A percentile compares a stretch with the other conserved stretches of the same genome.
Evolutionary conservation across 1,284 basidiomycete genomes (phyloP).

Genomic region (Marasmius sp.): DNA sequence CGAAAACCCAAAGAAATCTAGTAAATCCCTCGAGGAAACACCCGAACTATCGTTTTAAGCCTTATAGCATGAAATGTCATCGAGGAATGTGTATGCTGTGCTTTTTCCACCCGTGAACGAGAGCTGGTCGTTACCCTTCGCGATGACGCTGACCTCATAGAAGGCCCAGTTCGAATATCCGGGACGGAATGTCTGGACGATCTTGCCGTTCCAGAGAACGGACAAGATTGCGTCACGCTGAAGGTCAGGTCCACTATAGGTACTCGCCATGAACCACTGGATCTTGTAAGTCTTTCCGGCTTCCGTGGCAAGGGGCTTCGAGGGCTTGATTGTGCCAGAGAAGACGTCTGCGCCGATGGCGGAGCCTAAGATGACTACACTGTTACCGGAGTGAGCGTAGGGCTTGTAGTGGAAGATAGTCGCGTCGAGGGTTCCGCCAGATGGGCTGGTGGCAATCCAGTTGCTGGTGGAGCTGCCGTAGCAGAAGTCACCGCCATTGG

Average conservation of each 20-base stretch:
- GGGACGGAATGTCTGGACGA: neutral
- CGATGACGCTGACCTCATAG: neutral
- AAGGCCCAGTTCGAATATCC: neutral
- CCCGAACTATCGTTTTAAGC: neutral
- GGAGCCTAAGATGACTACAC: conserved; percentile 28
- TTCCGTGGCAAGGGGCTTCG: conserved; percentile 19
- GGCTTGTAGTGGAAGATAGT: conserved; percentile 26
- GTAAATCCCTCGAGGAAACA: neutral
- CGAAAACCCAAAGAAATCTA: neutral
- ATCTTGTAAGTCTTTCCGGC: conserved; percentile 24
- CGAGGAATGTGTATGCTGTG: neutral
- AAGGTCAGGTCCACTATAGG: conserved; percentile 20
- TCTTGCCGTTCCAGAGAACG: conserved; percentile 9
- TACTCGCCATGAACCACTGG: conserved; percentile 25
- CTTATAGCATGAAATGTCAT: neutral
- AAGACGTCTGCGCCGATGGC: conserved; percentile 21
- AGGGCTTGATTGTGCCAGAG: conserved; percentile 24
- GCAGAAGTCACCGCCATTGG: conserved; percentile 24
- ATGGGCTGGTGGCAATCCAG: conserved; percentile 26
- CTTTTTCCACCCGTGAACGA: neutral
- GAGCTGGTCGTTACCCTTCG: neutral
- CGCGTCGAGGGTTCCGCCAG: conserved; percentile 27
- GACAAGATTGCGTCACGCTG: conserved; percentile 25
- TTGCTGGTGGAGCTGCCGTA: conserved; percentile 21
- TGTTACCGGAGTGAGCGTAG: conserved; percentile 28